These are phyloP conservation scores for Kodamaea laetipori DNA, from an alignment of 805 yeast genomes.

Conservation along the genomic window DNA sequence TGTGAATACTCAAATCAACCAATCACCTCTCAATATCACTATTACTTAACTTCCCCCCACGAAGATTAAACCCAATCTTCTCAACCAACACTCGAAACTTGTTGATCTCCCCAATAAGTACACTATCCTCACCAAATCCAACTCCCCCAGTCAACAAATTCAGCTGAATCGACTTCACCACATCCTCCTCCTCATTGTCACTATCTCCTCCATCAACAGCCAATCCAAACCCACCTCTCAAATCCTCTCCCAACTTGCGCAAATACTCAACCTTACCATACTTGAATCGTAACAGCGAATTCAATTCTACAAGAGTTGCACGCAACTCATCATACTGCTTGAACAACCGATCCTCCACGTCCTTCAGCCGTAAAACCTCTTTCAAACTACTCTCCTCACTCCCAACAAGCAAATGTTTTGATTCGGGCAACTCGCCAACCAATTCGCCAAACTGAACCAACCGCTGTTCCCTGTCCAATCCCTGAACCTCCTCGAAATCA, in stretches of 20 bases:
- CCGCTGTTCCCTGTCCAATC: slow-evolving; percentile 13
- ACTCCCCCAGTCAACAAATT: slow-evolving; percentile 13
- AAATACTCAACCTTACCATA: slow-evolving; percentile 34
- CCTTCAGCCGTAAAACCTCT: neutral
- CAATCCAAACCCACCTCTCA: slow-evolving; percentile 7
- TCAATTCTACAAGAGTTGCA: slow-evolving; percentile 18
- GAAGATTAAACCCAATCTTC: slow-evolving; percentile 17
- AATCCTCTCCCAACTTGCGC: slow-evolving; percentile 15
- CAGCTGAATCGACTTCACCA: slow-evolving; percentile 14
- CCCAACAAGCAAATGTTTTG: slow-evolving; percentile 28
- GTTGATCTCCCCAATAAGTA: slow-evolving; percentile 22
- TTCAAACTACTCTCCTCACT: slow-evolving; percentile 10
- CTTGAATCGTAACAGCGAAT: slow-evolving; percentile 28
- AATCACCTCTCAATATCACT: too few relatives aligned
- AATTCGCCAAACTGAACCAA: slow-evolving; percentile 26
- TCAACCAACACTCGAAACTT: slow-evolving; percentile 32
- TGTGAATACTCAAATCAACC: too few relatives aligned
- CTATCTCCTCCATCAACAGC: slow-evolving; percentile 13
- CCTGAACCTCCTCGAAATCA: slow-evolving; percentile 19
- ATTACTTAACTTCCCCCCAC: slow-evolving; percentile 4
- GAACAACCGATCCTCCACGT: neutral
- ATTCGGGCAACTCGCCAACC: slow-evolving; percentile 36
- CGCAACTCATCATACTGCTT: slow-evolving; percentile 26
- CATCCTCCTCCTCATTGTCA: slow-evolving; percentile 24
- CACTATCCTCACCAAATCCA: neutral